Evolutionary conservation across 1,139 yeast genomes (phyloP), one percentile per base, ranked within the genome.

Genomic region (Entelexis sorbosivorans): DNA sequence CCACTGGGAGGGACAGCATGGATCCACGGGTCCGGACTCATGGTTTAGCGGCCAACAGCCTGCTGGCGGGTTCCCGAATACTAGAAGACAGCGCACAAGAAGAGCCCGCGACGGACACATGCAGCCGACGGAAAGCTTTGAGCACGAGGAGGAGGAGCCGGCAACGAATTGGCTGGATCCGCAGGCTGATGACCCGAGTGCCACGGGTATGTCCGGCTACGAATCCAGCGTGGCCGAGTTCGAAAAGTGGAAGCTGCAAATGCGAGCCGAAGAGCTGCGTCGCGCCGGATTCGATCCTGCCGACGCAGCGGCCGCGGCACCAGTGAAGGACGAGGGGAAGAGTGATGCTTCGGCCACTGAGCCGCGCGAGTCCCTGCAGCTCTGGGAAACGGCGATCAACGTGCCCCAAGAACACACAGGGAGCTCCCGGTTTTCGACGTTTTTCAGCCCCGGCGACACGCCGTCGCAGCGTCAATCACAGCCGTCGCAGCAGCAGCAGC

Each of bases 231-330:
- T 54, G 1, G 55, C 51, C 8, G 59, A 56, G 44, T 57, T 57
- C 39, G 60, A 57, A 51, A n/a, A 48, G 46, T 57, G 60, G 60
- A 57, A 57, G 48, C 47, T 34, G 33, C 46, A 38, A 32, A 38
- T 31, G 48, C 20, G 33, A 1, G n/a, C 31, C 10, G 39, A 17
- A 14, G 46, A 33, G 42, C 28, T 35, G 19, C 47, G 28, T 13
- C 38, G 47, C 19, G 39, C 47, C 16, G 38, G 47, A 1, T 44
- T 35, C 20, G 48, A 44, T 20, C 26, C 45, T 5, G 28, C 28
- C 1, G 45, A 42, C 2, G 45, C 36, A 11, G 31, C 14, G 9
- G 36, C n/a, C 16, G 19, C 45, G 4, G n/a, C 32, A 7, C 22
- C 10, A 7, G 31, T 22, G 7, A 24, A 39, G 17, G 43, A 20